These are phyloP conservation scores for Xerocomus amazonicus DNA, from an alignment of 1,284 basidiomycete genomes.

Conservation along the genomic window DNA sequence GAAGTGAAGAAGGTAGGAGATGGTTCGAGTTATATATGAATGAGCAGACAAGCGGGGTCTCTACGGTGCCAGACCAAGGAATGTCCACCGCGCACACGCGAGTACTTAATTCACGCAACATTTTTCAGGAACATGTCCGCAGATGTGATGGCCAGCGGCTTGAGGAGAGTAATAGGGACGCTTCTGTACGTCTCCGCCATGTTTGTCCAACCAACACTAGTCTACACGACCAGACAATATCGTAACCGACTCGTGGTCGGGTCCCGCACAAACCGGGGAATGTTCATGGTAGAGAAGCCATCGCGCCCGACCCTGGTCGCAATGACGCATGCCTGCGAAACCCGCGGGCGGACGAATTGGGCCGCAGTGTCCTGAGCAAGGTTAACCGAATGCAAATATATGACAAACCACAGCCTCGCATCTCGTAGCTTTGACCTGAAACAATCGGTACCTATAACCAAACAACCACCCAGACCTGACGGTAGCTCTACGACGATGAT, in stretches of 20 bases:
- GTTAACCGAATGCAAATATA: conserved; percentile 26
- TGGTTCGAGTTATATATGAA: conserved; percentile 19
- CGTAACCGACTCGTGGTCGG: background rate
- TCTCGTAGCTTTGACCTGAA: too few relatives aligned
- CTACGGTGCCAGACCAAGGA: conserved; percentile 17
- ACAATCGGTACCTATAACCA: too few relatives aligned
- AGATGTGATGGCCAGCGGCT: background rate
- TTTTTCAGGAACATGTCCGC: conserved; percentile 15
- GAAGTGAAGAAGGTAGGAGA: background rate
- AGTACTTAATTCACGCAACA: conserved; percentile 13
- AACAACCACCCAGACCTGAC: too few relatives aligned
- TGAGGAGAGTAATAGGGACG: conserved; percentile 21
- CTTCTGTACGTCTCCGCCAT: conserved; percentile 19
- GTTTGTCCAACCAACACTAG: background rate
- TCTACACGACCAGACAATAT: conserved; percentile 2
- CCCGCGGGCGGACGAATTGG: conserved; percentile 25
- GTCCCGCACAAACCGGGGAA: too few relatives aligned
- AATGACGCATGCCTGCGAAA: conserved; percentile 22
- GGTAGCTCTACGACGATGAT: too few relatives aligned
- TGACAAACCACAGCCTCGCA: conserved; percentile 13
- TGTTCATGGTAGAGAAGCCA: background rate
- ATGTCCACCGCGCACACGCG: background rate
- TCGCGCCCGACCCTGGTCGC: conserved; percentile 8
- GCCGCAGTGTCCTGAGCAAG: conserved; percentile 8
- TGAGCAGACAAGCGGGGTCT: conserved; percentile 27